Conservation (phyloP, 225 moss, liverwort and hornwort species). For the Straminergon stramineum region DNA sequence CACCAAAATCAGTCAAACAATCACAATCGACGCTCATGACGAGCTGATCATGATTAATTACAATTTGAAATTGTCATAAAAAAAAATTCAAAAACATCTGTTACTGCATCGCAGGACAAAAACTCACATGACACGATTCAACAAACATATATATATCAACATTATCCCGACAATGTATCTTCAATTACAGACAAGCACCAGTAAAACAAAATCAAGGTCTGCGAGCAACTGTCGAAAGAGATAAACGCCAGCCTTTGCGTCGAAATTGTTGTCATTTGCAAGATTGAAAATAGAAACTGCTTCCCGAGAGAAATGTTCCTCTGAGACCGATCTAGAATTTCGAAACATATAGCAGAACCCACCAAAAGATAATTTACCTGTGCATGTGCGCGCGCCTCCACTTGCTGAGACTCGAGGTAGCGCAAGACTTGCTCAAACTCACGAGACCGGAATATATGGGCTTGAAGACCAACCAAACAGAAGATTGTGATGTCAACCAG, state of each 20-base stretch:
- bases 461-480: conserved; percentile 83
- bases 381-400: conserved; percentile 96
- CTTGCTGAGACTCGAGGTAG: conserved; percentile 89
- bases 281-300: background rate
- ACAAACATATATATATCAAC: background rate
- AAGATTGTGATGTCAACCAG: conserved; percentile 95
- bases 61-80: background rate
- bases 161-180: background rate
- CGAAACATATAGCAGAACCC: background rate
- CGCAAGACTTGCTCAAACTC: conserved; percentile 96
- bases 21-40: background rate
- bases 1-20: background rate
- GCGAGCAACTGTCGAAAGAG: background rate
- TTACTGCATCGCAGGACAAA: background rate
- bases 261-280: background rate
- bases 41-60: background rate
- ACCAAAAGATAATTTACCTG: conserved; percentile 26
- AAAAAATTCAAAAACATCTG: background rate
- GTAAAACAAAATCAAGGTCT: background rate
- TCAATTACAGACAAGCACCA: background rate
- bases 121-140: background rate
- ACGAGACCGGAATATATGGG: conserved; percentile 76
- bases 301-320: background rate
- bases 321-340: background rate
- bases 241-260: background rate